A percentile compares a stretch with the other conserved stretches of the same genome.
Evolutionary conservation across 2,329 filamentous ascomycete genomes (phyloP).

Genomic region (Neoarthrinium moseri): DNA sequence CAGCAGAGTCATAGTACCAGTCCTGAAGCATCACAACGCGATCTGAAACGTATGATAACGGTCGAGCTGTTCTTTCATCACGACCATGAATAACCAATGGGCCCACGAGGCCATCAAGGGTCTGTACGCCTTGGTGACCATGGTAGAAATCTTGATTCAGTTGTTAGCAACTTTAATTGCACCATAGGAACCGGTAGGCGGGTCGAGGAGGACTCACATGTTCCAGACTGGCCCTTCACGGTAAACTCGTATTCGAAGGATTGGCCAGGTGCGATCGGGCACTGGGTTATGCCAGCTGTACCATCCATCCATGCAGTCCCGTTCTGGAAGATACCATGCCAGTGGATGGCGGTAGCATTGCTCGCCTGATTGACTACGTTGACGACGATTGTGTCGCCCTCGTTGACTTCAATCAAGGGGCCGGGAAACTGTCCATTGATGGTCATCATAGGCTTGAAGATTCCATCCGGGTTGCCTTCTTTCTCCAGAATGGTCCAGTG

Average conservation of each 20-base stretch:
- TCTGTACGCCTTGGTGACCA: conserved; percentile 58
- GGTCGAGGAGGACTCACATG: conserved; percentile 33
- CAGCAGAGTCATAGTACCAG: conserved; percentile 62
- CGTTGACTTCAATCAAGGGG: conserved; percentile 70
- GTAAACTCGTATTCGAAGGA: conserved; percentile 69
- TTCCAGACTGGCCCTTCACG: conserved; percentile 44
- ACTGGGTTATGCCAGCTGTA: conserved; percentile 65
- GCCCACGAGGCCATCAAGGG: conserved; percentile 65
- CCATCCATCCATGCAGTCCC: conserved; percentile 76
- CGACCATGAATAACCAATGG: conserved; percentile 62
- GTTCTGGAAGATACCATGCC: conserved; percentile 77
- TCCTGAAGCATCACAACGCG: conserved; percentile 65
- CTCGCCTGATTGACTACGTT: conserved; percentile 66
- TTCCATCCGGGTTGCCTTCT: conserved; percentile 59
- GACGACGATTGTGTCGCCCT: conserved; percentile 70
- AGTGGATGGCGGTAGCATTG: conserved; percentile 70
- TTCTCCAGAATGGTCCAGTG: conserved; percentile 60
- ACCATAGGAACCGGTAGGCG: no score
- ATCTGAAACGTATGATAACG: conserved; percentile 55
- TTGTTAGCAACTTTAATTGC: no score
- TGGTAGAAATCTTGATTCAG: conserved; percentile 32
- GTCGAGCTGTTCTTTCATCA: conserved; percentile 47
- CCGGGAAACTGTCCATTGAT: conserved; percentile 76
- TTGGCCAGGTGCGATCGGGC: conserved; percentile 60
- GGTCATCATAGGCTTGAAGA: conserved; percentile 59